Conservation (phyloP, 2,329 filamentous ascomycete species). For the Paraphoma chrysanthemicola region DNA sequence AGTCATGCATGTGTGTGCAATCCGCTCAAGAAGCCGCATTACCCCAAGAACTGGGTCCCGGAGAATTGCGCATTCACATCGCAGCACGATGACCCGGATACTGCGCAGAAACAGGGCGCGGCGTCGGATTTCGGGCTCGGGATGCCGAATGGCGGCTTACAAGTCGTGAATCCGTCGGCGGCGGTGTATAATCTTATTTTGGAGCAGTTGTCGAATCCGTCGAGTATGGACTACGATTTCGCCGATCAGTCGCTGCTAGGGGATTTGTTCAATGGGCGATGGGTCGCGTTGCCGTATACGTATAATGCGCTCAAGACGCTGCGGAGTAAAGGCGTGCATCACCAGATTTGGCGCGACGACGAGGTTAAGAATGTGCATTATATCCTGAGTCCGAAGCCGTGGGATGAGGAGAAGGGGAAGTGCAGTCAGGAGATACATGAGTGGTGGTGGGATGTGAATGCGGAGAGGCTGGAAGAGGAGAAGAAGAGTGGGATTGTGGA, state of each 20-base stretch:
- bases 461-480: conserved; percentile 58
- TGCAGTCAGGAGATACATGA: conserved; percentile 57
- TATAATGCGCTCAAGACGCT: conserved; percentile 70
- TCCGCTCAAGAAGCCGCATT: conserved; percentile 78
- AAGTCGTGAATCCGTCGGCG: conserved; percentile 66
- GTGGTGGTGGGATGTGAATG: conserved; percentile 66
- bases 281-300: conserved; percentile 65
- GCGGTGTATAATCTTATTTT: conserved; percentile 61
- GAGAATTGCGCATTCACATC: conserved; percentile 68
- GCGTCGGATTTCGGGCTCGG: conserved; percentile 58
- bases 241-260: conserved; percentile 65
- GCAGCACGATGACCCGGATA: conserved; percentile 60
- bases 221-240: conserved; percentile 63
- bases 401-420: conserved; percentile 61
- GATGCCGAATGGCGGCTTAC: conserved; percentile 67
- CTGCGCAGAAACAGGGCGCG: conserved; percentile 61
- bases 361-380: conserved; percentile 70
- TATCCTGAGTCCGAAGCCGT: conserved; percentile 68
- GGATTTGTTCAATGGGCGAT: conserved; percentile 64
- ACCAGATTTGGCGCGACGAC: conserved; percentile 66
- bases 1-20: conserved; percentile 88
- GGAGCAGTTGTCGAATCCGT: conserved; percentile 53
- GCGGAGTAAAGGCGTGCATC: conserved; percentile 62
- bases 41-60: conserved; percentile 73
- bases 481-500: conserved; percentile 57